Evolutionary conservation across 2,329 filamentous ascomycete genomes (phyloP), one percentile per base, ranked within the genome.

Genomic region (Colletotrichum chlorophyti): DNA sequence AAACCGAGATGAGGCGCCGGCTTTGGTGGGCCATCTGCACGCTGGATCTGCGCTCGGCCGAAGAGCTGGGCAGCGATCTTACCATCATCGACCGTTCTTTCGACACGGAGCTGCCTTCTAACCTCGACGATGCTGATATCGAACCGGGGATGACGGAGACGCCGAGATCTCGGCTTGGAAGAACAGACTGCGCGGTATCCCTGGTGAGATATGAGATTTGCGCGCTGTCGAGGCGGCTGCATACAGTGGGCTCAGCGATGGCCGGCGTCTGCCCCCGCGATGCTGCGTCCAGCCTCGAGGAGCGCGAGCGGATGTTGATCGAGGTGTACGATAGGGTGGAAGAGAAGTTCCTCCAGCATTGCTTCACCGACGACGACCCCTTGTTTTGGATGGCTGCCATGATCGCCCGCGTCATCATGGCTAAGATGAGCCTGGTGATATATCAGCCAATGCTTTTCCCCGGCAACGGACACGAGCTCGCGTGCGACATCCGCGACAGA

Each of bases 381-480:
- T 74, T 91, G 1, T 86, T 86, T 62, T 91, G 88, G 87, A 83
- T 90, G 23, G 83, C 83, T 7, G 86, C 85, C 4, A 89, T 89
- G 24, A 79, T 91, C 21, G 82, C 85, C 3, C 84, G 89, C 9
- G 78, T 94, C 27, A 86, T 93, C 61, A 84, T 93, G 74, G 87
- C 87, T 49, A 94, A 93, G 72, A 86, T 93, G 78, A 91, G 88
- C 76, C 79, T 95, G 31, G 82, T 93, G 59, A 82, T 91, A 3
- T 90, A 94, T 66, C 87, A 94, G 65, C 90, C 90, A 0, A 81
- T 89, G 66, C 85, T 90, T 27, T 83, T 86, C 48, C 80, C 81
- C 29, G 82, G 85, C 23, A 79, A 81, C 9, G 80, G 79, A n/a
- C 72, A 78, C 8, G 79, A 78, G 23, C 76, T 90, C 7, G 82